Conservation (phyloP, 2,329 filamentous ascomycete species). For the Coniosporium tulheliwenetii region DNA sequence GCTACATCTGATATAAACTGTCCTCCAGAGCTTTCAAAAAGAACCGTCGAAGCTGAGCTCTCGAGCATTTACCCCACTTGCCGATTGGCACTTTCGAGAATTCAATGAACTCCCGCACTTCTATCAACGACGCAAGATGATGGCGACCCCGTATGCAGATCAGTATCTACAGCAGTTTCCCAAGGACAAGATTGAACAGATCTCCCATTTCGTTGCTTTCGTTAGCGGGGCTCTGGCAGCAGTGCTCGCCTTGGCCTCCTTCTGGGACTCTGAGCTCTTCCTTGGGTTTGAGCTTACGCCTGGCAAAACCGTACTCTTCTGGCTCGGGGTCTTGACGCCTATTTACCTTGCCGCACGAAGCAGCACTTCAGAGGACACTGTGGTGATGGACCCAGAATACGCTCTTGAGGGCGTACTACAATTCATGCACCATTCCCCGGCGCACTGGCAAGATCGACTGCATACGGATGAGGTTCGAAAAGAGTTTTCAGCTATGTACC, state of each 20-base stretch:
- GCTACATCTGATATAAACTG: not conserved
- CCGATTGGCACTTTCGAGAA: constrained; percentile 96
- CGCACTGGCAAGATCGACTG: constrained; percentile 76
- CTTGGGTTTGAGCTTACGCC: constrained; percentile 82
- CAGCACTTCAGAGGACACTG: constrained; percentile 64
- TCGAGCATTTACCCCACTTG: constrained; percentile 79
- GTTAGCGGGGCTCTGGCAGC: constrained; percentile 74
- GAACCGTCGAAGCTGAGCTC: constrained; percentile 79
- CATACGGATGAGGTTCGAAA: constrained; percentile 86
- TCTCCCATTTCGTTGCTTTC: constrained; percentile 74
- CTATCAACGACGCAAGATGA: constrained; percentile 76
- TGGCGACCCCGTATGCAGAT: constrained; percentile 87
- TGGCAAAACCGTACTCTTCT: constrained; percentile 81
- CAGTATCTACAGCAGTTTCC: constrained; percentile 93
- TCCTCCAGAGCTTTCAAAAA: constrained; percentile 70
- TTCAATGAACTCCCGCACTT: constrained; percentile 94
- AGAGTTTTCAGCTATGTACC: constrained; percentile 82
- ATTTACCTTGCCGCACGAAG: constrained; percentile 65
- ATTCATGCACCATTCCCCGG: constrained; percentile 82
- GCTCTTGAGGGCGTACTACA: constrained; percentile 79
- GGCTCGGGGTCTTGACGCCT: constrained; percentile 66
- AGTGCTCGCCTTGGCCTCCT: constrained; percentile 65
- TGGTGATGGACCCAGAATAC: constrained; percentile 83
- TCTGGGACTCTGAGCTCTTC: constrained; percentile 85
- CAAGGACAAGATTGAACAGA: constrained; percentile 79